Evolutionary conservation across 2,329 filamentous ascomycete species (phyloP).

Genomic region (Escovopsis sp.): DNA sequence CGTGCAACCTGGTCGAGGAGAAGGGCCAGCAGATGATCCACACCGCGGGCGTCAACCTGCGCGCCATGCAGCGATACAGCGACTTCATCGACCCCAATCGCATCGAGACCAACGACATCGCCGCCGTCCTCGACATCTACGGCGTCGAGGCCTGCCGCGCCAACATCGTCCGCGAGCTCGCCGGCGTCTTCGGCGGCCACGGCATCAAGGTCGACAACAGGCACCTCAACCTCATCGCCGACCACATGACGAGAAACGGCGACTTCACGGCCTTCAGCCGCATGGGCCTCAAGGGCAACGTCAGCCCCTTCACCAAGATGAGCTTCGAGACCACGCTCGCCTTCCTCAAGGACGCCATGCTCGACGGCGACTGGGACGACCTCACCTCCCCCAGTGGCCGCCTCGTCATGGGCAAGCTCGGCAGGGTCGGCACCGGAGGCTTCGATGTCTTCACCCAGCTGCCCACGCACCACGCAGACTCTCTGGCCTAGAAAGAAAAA

Average conservation of each 20-base stretch:
- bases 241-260: conserved; percentile 93
- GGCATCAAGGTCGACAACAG: conserved; percentile 83
- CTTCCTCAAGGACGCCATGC: conserved; percentile 82
- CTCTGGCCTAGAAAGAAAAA: conserved; percentile 4
- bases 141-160: conserved; percentile 85
- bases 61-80: conserved; percentile 78
- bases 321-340: conserved; percentile 95
- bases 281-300: conserved; percentile 69
- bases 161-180: conserved; percentile 76
- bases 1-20: conserved; percentile 53
- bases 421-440: conserved; percentile 73
- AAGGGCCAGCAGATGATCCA: conserved; percentile 46
- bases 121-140: conserved; percentile 68
- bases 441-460: conserved; percentile 70
- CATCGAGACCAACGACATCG: conserved; percentile 86
- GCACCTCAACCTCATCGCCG: conserved; percentile 88
- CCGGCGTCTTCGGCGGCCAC: conserved; percentile 75
- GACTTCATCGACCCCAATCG: conserved; percentile 74
- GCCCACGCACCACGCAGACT: conserved; percentile 30
- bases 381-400: conserved; percentile 71
- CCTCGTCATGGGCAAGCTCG: conserved; percentile 73
- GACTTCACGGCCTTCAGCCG: conserved; percentile 86
- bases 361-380: conserved; percentile 83
- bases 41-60: conserved; percentile 74
- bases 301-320: conserved; percentile 95